These are phyloP conservation scores for Noccaea bulbosa DNA, from an alignment of 345 rosid species.

Conservation along the genomic window DNA sequence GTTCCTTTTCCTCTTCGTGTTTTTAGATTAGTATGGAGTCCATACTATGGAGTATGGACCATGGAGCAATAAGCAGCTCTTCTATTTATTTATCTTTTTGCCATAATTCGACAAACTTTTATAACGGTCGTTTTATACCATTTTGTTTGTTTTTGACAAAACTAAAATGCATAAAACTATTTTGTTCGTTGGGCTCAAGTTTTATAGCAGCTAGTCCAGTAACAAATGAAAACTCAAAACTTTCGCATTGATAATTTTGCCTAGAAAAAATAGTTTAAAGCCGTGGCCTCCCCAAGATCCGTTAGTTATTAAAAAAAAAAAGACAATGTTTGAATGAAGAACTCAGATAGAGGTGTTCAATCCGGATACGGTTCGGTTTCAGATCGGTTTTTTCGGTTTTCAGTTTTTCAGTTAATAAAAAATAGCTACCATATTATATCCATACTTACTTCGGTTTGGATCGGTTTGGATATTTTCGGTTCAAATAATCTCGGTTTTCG, in stretches of 20 bases:
- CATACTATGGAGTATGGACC: too few relatives aligned
- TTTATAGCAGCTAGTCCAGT: background rate
- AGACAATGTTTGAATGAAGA: background rate
- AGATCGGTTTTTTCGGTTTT: too few relatives aligned
- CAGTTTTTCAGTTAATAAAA: too few relatives aligned
- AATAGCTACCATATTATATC: too few relatives aligned
- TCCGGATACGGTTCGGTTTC: too few relatives aligned
- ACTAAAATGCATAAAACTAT: background rate
- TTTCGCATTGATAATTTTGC: too few relatives aligned
- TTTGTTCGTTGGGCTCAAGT: slow-evolving; percentile 2
- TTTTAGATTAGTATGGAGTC: background rate
- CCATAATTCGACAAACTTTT: background rate
- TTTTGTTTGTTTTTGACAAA: background rate
- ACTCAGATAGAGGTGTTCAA: too few relatives aligned
- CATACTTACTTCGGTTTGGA: too few relatives aligned
- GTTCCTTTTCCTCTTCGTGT: background rate
- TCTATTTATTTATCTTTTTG: background rate
- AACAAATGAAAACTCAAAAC: background rate
- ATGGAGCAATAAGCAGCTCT: background rate
- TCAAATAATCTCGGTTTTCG: too few relatives aligned
- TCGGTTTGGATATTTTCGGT: too few relatives aligned
- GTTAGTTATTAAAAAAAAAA: background rate
- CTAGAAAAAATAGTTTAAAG: background rate
- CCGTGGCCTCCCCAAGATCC: background rate
- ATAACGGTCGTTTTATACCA: background rate